Evolutionary conservation across 1,284 basidiomycete species (phyloP), one percentile per base, ranked within the genome.

Genomic region (Tremellales sp.): DNA sequence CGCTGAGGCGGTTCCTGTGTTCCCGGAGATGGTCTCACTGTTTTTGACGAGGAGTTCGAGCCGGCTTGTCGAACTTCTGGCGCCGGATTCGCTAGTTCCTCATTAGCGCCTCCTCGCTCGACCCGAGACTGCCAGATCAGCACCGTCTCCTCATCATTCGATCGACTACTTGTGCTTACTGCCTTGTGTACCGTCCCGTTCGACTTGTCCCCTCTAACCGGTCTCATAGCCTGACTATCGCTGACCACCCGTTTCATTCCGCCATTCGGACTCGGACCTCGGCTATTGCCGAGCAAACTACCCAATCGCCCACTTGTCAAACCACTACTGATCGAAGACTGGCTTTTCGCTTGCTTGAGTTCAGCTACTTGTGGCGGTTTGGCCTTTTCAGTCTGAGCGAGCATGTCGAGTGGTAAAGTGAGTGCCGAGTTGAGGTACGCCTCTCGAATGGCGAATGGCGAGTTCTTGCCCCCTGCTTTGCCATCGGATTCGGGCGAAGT

Each of bases 391-490:
- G 40, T 50, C 37, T 66, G 58, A 0, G 53, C 23, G 10, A 70
- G 43, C 50, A 70, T 59, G 10, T 68, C 67, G 5, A 70, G 53
- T 4, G 68, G 67, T 2, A 68, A 44, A n/a, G 57, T 39, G 0
- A 64, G 52, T 0, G 65, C 67, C 0, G 62, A 63, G 21, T 53
- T 37, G 37, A 70, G 51, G 43, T 68, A 70, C 1, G 65, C 64
- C 39, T 70, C 68, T 35, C 63, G 53, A 42, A 58, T 45, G 0
- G 61, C 55, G 27, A 55, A 57, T 15, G 46, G 39, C 15, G 33
- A 36, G 13, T 36, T 17, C 4, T 36, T 5, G 13, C 33, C 33
- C 15, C 19, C 13, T 8, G 29, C 29, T n/a, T n/a, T n/a, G n/a
- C n/a, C n/a, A 27, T 42, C 45, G 12, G 49, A 43, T 42, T 39